These are phyloP conservation scores for Penicillium frequentans DNA, from an alignment of 2,329 filamentous ascomycete genomes.

Conservation along the genomic window DNA sequence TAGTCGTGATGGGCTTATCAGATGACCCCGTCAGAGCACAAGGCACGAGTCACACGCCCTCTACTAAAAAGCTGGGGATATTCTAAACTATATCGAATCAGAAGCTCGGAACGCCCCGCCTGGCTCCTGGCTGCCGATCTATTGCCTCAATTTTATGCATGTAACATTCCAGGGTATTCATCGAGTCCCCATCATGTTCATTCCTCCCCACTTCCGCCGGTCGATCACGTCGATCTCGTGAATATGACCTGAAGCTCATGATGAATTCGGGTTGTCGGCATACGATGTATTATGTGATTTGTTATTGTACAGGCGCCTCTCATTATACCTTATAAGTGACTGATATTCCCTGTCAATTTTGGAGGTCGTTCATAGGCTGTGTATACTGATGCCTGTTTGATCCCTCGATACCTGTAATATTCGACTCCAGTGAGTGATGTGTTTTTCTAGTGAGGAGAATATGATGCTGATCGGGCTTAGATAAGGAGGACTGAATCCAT, in stretches of 20 bases:
- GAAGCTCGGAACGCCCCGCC: background rate
- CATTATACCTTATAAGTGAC: background rate
- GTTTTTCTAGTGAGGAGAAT: background rate
- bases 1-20: background rate
- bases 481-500: no score
- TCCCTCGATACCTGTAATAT: background rate
- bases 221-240: background rate
- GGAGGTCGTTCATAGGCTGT: background rate
- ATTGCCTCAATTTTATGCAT: background rate
- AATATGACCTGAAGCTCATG: background rate
- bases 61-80: background rate
- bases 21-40: background rate
- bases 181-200: background rate
- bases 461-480: conserved; percentile 6
- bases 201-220: background rate
- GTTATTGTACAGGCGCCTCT: background rate
- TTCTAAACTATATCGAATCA: background rate
- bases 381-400: background rate
- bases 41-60: background rate
- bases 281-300: background rate
- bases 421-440: background rate
- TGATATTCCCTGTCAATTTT: background rate
- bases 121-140: background rate
- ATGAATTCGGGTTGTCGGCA: background rate
- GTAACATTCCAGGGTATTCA: background rate